Conservation (phyloP, 768 basidiomycete genomes). For the Amanita fuliginea region DNA sequence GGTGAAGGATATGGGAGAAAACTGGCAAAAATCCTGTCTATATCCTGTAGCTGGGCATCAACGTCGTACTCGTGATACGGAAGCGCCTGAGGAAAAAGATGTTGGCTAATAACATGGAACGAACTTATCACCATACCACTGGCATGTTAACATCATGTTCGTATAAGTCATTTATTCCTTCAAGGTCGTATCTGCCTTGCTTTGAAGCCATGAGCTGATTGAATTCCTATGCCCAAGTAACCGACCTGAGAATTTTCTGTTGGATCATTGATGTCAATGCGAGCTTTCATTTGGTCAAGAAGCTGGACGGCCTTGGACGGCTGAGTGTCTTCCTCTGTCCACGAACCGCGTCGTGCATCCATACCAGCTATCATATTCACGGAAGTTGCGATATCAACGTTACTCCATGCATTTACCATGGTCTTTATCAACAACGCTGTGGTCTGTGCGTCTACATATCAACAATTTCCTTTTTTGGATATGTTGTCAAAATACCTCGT, state of each 20-base stretch:
- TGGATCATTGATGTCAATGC: not conserved
- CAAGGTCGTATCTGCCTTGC: not conserved
- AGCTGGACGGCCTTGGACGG: not conserved
- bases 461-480: too few relatives aligned
- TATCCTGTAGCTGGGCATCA: not conserved
- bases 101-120: not conserved
- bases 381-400: constrained; percentile 3
- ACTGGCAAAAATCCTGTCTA: not conserved
- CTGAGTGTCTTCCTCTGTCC: constrained; percentile 1
- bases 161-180: not conserved
- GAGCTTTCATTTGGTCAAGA: constrained; percentile 1
- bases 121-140: not conserved
- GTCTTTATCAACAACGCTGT: not conserved
- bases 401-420: constrained; percentile 1
- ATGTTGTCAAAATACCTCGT: not conserved
- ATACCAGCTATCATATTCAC: not conserved
- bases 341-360: not conserved
- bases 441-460: not conserved
- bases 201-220: not conserved
- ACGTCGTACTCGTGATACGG: not conserved
- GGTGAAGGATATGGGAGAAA: not conserved
- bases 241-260: not conserved
- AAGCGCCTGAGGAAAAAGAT: not conserved
- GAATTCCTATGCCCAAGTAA: not conserved
- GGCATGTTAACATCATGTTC: not conserved